A percentile compares a stretch with the other conserved stretches of the same genome.
phyloP scores from a whole-genome alignment of 176 grass and related monocot species.

The Olyra latifolia region DNA sequence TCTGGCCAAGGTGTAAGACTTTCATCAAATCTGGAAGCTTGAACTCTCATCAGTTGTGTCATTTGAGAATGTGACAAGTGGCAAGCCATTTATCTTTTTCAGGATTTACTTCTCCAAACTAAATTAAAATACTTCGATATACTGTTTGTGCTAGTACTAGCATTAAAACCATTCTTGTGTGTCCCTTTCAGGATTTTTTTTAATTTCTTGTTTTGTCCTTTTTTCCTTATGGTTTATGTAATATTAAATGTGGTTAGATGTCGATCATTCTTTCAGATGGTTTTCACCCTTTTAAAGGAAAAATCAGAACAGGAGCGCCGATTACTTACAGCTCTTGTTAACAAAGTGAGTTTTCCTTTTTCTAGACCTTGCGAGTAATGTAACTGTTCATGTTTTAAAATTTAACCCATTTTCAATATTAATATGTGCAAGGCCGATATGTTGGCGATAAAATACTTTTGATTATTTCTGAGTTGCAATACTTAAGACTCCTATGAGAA shows the following conservation, averaged over 20 bases:
- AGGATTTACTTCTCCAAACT: not conserved
- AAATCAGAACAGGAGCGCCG: conserved; percentile 94
- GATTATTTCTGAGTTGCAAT: not conserved
- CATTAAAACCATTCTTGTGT: not conserved
- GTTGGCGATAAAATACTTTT: conserved; percentile 2
- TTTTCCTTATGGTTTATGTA: not conserved
- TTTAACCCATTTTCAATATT: not conserved
- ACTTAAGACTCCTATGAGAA: not conserved
- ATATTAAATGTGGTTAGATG: conserved; percentile 1
- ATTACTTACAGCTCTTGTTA: conserved; percentile 91
- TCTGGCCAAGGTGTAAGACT: not conserved
- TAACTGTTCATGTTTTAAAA: not conserved
- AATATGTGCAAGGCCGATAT: not conserved
- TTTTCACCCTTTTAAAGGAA: conserved; percentile 80
- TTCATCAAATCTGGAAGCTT: not conserved
- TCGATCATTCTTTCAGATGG: conserved; percentile 54
- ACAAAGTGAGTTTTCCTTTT: conserved; percentile 69
- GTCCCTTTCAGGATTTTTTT: conserved; percentile 1
- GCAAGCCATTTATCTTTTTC: not conserved
- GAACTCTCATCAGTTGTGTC: not conserved
- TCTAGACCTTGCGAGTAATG: conserved; percentile 7
- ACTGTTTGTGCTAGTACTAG: conserved; percentile 13
- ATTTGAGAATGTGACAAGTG: not conserved
- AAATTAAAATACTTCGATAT: not conserved
- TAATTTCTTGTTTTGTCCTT: conserved; percentile 24